Conservation (phyloP, 768 basidiomycete species). For the Boletus rubescentipes region DNA sequence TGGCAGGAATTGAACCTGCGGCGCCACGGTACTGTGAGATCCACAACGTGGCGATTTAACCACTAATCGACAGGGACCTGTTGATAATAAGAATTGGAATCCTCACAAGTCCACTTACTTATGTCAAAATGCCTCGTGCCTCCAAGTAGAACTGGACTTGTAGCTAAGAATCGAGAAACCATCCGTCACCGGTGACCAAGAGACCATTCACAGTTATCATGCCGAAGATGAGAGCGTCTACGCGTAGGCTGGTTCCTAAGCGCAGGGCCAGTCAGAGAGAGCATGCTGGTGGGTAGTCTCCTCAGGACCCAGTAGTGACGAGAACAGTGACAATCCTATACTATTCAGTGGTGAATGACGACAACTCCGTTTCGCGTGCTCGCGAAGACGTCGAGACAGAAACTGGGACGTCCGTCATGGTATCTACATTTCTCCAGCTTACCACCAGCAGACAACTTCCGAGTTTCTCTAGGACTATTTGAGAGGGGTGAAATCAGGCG, state of each 20-base stretch:
- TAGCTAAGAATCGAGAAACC: not conserved
- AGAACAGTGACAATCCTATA: not conserved
- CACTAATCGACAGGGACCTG: conserved; percentile 43
- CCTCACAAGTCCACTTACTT: not conserved
- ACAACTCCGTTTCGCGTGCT: not conserved
- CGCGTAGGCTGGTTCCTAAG: not conserved
- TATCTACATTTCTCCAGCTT: not conserved
- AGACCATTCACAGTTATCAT: not conserved
- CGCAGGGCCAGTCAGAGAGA: not conserved
- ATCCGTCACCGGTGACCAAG: not conserved
- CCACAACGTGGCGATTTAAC: conserved; percentile 45
- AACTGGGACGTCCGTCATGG: conserved; percentile 3
- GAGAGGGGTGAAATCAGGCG: not conserved
- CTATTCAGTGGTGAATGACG: conserved; percentile 3
- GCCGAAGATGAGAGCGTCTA: conserved; percentile 15
- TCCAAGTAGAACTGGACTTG: not conserved
- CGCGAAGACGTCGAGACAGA: not conserved
- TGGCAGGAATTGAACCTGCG: conserved; percentile 41
- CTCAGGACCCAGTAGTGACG: no score
- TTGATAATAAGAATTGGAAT: no score
- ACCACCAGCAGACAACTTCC: not conserved
- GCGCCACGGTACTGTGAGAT: conserved; percentile 34
- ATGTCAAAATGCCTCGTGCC: no score
- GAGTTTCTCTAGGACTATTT: conserved; percentile 10
- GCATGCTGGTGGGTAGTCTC: not conserved